Evolutionary conservation across 352 stramenopile species (phyloP).

Genomic region (Phytophthora sansomeana): DNA sequence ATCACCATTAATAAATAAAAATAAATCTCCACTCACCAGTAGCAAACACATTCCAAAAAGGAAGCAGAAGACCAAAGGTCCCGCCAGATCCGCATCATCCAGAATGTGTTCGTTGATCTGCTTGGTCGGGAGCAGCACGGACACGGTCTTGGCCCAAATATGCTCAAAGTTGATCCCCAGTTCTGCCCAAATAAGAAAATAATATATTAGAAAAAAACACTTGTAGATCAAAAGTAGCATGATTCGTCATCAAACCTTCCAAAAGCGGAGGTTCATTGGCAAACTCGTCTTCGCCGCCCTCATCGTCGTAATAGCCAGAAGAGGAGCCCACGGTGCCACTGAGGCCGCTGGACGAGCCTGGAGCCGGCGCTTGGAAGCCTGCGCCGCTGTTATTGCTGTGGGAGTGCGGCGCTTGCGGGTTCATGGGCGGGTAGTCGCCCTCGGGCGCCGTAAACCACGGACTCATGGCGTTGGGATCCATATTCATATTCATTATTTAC

Average conservation of each 20-base stretch:
- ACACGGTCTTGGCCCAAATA: conserved; percentile 97
- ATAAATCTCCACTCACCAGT: conserved; percentile 55
- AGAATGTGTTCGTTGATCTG: conserved; percentile 91
- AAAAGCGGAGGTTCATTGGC: conserved; percentile 97
- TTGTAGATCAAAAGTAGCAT: conserved; percentile 6
- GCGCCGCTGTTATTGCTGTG: conserved; percentile 25
- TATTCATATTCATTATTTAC: conserved; percentile 86
- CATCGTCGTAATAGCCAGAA: conserved; percentile 37
- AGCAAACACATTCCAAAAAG: conserved; percentile 95
- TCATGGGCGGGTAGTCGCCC: conserved; percentile 51
- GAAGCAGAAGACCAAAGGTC: conserved; percentile 95
- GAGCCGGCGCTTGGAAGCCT: conserved; percentile 33
- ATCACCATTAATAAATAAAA: neutral
- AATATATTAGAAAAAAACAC: conserved; percentile 11
- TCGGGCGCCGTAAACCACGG: conserved; percentile 76
- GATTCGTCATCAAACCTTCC: conserved; percentile 69
- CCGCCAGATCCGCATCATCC: conserved; percentile 94
- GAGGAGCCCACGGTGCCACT: conserved; percentile 35
- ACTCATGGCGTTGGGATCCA: conserved; percentile 72
- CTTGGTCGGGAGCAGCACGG: conserved; percentile 94
- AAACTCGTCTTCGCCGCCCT: conserved; percentile 87
- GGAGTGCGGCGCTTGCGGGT: conserved; percentile 26
- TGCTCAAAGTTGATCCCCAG: conserved; percentile 98
- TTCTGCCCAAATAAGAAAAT: conserved; percentile 61
- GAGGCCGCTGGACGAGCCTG: conserved; percentile 33